These are phyloP conservation scores for Microbotryum saponariae DNA, from an alignment of 1,284 basidiomycete genomes.

Conservation along the genomic window DNA sequence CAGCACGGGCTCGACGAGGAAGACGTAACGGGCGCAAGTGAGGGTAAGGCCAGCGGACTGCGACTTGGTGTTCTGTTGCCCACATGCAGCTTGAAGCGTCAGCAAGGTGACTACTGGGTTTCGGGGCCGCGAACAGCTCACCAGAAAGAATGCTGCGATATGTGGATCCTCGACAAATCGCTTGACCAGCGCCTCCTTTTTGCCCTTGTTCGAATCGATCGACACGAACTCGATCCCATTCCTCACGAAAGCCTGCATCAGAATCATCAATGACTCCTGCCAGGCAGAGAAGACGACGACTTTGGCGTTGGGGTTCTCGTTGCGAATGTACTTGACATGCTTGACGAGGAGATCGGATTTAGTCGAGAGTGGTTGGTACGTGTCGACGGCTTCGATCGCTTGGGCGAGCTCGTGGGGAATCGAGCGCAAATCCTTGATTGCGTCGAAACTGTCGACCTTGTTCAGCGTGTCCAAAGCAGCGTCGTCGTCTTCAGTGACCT, in stretches of 20 bases:
- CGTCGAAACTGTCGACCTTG: conserved; percentile 9
- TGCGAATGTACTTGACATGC: conserved; percentile 25
- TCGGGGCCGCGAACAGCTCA: conserved; percentile 19
- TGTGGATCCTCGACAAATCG: conserved; percentile 30
- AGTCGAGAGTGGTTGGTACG: conserved; percentile 16
- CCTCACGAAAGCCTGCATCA: conserved; percentile 25
- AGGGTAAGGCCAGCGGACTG: conserved; percentile 35
- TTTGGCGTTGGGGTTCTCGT: conserved; percentile 28
- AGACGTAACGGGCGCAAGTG: conserved; percentile 30
- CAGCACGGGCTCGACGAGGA: conserved; percentile 34
- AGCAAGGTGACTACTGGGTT: conserved; percentile 27
- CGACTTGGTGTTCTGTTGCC: conserved; percentile 23
- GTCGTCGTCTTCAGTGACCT: not conserved
- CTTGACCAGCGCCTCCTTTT: conserved; percentile 31
- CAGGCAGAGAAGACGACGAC: conserved; percentile 34
- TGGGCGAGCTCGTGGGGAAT: not conserved
- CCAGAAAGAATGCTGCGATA: conserved; percentile 31
- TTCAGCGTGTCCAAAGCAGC: conserved; percentile 5
- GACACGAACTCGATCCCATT: conserved; percentile 30
- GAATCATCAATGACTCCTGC: conserved; percentile 26
- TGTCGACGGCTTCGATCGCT: conserved; percentile 14
- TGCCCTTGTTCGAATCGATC: conserved; percentile 29
- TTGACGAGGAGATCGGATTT: conserved; percentile 33
- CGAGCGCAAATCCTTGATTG: conserved; percentile 10
- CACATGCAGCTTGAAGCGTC: not conserved